Evolutionary conservation across 1,284 basidiomycete genomes (phyloP), one percentile per base, ranked within the genome.

Genomic region (Marasmius tenuissimus): DNA sequence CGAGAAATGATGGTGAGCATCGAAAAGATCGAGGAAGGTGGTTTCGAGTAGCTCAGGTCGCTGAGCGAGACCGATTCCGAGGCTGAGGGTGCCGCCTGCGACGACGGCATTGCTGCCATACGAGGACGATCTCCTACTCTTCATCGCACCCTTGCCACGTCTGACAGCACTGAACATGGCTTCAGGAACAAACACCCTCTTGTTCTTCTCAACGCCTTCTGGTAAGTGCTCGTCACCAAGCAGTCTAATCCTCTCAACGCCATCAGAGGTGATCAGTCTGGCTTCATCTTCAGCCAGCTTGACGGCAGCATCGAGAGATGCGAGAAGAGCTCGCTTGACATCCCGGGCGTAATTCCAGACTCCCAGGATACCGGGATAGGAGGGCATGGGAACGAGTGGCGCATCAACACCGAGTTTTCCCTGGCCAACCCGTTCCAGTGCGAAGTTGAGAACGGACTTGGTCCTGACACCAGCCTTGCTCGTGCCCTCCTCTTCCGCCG

Each of bases 271-370:
- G 56, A 87, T 79, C 14, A 78, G 68, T 4, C 96, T 85, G 2
- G 96, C 93, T 62, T 95, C 91, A 61, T 95, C 85, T 75, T 99
- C 96, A 0, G 93, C 92, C 10, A 88, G 70, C 65, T 85, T 84
- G 65, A 98, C 89, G 7, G 94, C 91, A 16, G 85, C 79, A 73
- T 98, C 97, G 56, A 99, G 75, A 64, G 92, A 94, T 2, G 85
- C 77, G 3, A 96, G 82, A n/a, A 99, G 79, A 0, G 88, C 85
- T 57, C 79, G 80, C 65, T 94, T 88, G 61, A 98, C 94, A 56
- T 96, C 93, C 27, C 81, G 81, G 0, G 93, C 93, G 71, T 97
- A 99, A 66, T 96, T 89, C 91, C 91, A 97, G 52, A 97, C 82
- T 40, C 88, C 85, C 45, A 96, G 76, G 14, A 99, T 72, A 39